Evolutionary conservation across 345 rosid species (phyloP).

Genomic region (Eutrema yunnanense): DNA sequence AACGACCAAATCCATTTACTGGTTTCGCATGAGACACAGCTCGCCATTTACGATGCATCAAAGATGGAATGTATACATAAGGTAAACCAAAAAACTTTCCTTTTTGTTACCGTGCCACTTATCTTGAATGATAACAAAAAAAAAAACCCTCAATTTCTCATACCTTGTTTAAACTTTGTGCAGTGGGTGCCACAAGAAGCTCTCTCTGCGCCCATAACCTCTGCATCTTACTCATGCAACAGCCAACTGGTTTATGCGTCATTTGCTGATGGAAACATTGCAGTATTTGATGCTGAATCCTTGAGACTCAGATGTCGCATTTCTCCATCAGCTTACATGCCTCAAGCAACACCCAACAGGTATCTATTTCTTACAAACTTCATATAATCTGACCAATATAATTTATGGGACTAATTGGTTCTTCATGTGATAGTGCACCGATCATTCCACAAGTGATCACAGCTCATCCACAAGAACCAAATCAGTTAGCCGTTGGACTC

Average conservation of each 20-base stretch:
- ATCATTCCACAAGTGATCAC: conserved; percentile 70
- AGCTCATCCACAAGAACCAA: conserved; percentile 67
- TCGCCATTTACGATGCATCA: conserved; percentile 63
- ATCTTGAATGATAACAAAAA: not conserved
- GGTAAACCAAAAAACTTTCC: conserved; percentile 29
- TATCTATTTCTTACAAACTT: conserved; percentile 18
- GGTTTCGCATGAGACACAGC: conserved; percentile 68
- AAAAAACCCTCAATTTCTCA: not conserved
- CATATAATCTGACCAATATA: not conserved
- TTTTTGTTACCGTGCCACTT: not conserved
- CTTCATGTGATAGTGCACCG: conserved; percentile 45
- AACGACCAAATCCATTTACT: conserved; percentile 58
- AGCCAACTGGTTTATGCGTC: conserved; percentile 76
- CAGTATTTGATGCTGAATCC: conserved; percentile 76
- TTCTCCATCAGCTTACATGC: conserved; percentile 61
- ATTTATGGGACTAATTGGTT: not conserved
- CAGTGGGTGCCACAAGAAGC: conserved; percentile 93
- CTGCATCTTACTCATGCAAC: conserved; percentile 77
- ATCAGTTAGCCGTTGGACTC: conserved; percentile 75
- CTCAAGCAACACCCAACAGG: conserved; percentile 54
- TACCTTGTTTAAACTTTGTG: conserved; percentile 3
- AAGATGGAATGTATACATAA: conserved; percentile 60
- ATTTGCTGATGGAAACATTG: conserved; percentile 68
- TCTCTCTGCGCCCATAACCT: conserved; percentile 62
- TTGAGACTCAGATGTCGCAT: conserved; percentile 76